Evolutionary conservation across 1,139 yeast genomes (phyloP), one percentile per base, ranked within the genome.

Genomic region (Taphrina pruni): DNA sequence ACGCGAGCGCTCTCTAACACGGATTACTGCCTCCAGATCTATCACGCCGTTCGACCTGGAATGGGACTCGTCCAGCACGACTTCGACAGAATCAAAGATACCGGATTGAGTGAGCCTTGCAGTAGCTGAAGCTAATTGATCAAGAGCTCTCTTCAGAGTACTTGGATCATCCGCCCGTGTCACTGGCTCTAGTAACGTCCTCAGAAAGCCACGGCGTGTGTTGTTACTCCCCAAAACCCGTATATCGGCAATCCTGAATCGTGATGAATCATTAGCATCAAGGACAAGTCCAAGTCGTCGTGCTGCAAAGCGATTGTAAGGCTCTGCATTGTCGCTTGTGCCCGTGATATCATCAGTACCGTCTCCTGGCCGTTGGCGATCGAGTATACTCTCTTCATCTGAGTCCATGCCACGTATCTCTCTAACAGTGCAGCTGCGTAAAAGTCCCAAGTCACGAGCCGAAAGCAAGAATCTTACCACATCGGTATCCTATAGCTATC

Each of bases 1-100:
- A 73, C 81, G 83, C 73, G 88, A 88, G 1, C 84, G 83, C 0
- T 95, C 95, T 12, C 82, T 72, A 1, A 88, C 74, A 67, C 84
- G 83, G 71, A 89, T 78, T n/a, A 83, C 82, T 39, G 70, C 58
- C 69, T 74, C 55, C 67, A 74, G 60, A 45, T 64, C 72, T 21
- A 72, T 72, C 17, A 71, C 69, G 3, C 73, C 67, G 5, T 69
- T 60, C 3, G 46, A 14, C 6, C 32, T 32, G 14, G 26, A 17
- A 14, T 21, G 17, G 9, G 48, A 38, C 9, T 66, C 71, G 8
- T 73, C 74, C 8, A 73, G 75, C 55, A 81, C 82, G 45, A 86
- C 75, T 9, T 81, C 78, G 17, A 84, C 80, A 55, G 79, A 72
- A 58, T 83, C 84, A 67, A 84, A 81, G n/a, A 85, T 75, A 9